Conservation (phyloP, 2,329 filamentous ascomycete genomes). For the Fusarium nodosum region DNA sequence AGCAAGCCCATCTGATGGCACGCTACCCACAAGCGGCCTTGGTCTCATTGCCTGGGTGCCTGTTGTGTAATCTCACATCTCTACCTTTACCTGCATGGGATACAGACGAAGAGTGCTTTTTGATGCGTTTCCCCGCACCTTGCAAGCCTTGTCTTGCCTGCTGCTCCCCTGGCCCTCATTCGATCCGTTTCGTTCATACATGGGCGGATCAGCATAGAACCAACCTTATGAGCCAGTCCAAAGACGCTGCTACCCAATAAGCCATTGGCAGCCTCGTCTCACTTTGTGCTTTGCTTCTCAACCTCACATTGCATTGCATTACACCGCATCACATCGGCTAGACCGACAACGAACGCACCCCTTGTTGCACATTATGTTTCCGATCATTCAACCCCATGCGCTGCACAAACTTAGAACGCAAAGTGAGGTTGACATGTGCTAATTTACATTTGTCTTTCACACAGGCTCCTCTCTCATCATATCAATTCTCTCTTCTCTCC, state of each 20-base stretch:
- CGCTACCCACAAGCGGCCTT: conserved; percentile 39
- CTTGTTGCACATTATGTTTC: conserved; percentile 37
- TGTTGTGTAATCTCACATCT: conserved; percentile 47
- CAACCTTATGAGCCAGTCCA: conserved; percentile 24
- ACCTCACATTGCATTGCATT: conserved; percentile 31
- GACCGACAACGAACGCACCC: conserved; percentile 27
- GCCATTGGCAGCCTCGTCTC: conserved; percentile 38
- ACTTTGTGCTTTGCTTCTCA: conserved; percentile 30
- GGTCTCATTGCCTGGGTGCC: conserved; percentile 31
- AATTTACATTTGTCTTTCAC: conserved; percentile 39
- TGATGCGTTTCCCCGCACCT: conserved; percentile 45
- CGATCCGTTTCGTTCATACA: conserved; percentile 27
- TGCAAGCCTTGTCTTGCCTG: conserved; percentile 28
- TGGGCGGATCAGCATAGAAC: conserved; percentile 42
- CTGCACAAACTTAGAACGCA: conserved; percentile 31
- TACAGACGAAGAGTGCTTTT: conserved; percentile 24
- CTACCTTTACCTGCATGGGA: conserved; percentile 32
- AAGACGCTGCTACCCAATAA: conserved; percentile 38
- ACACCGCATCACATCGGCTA: conserved; percentile 32
- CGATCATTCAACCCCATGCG: conserved; percentile 39
- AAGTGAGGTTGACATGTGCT: conserved; percentile 42
- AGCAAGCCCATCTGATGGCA: conserved; percentile 31
- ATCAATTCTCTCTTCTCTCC: conserved; percentile 72
- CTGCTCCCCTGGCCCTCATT: conserved; percentile 29
- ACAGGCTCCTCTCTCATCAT: conserved; percentile 71